Conservation (phyloP, 2,329 filamentous ascomycete species). For the Phyllosticta citribraziliensis region DNA sequence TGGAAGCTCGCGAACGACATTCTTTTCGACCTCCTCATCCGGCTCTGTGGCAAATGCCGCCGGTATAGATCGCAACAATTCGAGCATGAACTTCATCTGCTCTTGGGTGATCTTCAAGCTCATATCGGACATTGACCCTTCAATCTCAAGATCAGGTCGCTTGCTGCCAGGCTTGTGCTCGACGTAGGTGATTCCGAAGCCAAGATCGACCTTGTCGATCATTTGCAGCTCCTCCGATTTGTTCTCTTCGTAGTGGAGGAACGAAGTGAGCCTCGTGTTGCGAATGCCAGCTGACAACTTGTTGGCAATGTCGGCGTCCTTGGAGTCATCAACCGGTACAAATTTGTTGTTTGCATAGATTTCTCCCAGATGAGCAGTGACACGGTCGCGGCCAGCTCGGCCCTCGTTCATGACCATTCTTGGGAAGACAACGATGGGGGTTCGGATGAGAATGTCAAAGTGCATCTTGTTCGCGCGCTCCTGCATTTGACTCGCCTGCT, state of each 20-base stretch:
- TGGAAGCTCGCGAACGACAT: constrained; percentile 65
- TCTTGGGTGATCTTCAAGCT: constrained; percentile 84
- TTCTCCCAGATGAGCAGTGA: constrained; percentile 91
- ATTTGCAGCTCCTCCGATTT: constrained; percentile 81
- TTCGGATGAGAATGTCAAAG: constrained; percentile 88
- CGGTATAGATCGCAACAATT: constrained; percentile 79
- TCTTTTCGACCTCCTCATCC: constrained; percentile 57
- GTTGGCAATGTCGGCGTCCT: constrained; percentile 68
- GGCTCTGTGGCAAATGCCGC: constrained; percentile 70
- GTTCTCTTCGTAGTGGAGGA: constrained; percentile 68
- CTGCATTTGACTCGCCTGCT: constrained; percentile 86
- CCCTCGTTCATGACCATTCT: constrained; percentile 58
- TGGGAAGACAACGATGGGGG: constrained; percentile 92
- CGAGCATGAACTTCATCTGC: constrained; percentile 81
- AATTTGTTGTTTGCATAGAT: constrained; percentile 97
- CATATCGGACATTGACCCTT: constrained; percentile 85
- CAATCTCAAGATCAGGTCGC: constrained; percentile 82
- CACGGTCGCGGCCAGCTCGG: constrained; percentile 61
- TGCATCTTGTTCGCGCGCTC: constrained; percentile 84
- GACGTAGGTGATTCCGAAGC: constrained; percentile 83
- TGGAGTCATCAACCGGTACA: constrained; percentile 67
- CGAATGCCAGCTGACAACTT: constrained; percentile 84
- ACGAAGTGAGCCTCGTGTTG: constrained; percentile 82
- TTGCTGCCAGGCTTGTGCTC: constrained; percentile 71
- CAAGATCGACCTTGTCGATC: constrained; percentile 92